Conservation (phyloP, 2,329 filamentous ascomycete species). For the Bipolaris sorokiniana region DNA sequence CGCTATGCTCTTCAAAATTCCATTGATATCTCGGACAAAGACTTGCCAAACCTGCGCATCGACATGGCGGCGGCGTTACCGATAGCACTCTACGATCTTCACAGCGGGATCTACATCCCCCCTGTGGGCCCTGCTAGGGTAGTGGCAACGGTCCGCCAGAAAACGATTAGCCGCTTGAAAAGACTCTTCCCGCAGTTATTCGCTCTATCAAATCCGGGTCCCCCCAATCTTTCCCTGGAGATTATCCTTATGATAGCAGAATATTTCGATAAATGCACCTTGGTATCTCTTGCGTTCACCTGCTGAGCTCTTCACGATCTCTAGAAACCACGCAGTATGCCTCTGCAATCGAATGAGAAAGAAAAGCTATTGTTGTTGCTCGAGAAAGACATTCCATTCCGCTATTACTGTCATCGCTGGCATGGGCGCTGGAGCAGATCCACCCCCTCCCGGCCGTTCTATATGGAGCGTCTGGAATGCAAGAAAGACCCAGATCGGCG, state of each 20-base stretch:
- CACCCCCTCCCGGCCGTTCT: slow-evolving; percentile 2
- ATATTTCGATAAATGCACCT: no score
- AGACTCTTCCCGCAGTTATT: not conserved
- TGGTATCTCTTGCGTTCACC: no score
- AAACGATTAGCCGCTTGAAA: not conserved
- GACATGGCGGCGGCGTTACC: no score
- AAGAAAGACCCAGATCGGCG: not conserved
- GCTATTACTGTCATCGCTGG: slow-evolving; percentile 29
- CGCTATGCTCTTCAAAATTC: not conserved
- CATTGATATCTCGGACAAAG: not conserved
- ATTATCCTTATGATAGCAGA: no score
- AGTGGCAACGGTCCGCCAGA: not conserved
- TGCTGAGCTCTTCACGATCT: not conserved
- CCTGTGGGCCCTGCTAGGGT: not conserved
- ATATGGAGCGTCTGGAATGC: slow-evolving; percentile 14
- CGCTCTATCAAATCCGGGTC: no score
- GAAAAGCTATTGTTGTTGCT: slow-evolving; percentile 23
- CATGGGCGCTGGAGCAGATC: slow-evolving; percentile 19
- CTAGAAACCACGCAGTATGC: not conserved
- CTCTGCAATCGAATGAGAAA: slow-evolving; percentile 12
- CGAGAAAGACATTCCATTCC: no score
- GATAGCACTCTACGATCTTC: no score
- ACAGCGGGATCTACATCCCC: not conserved
- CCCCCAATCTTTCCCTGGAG: no score
- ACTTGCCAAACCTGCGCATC: not conserved